Conservation (phyloP, 176 grass and related monocot species). For the Hyparrhenia diplandra region DNA sequence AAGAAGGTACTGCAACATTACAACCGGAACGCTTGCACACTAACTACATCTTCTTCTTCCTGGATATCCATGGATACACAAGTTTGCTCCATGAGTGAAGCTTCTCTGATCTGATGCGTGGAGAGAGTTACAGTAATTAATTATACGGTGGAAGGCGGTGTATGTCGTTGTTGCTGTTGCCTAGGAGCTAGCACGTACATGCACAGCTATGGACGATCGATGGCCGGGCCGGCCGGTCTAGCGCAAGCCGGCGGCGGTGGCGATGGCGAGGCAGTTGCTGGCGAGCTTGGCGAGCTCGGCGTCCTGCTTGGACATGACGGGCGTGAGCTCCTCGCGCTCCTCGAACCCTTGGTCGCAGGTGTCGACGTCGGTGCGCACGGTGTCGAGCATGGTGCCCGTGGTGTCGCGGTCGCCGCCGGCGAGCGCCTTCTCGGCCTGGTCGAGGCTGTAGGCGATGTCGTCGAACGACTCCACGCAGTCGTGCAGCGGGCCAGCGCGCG, state of each 20-base stretch:
- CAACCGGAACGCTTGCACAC: constrained; percentile 4
- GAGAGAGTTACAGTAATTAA: no score
- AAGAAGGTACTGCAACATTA: neutral
- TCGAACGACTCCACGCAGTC: constrained; percentile 50
- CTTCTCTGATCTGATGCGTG: neutral
- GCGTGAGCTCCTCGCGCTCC: constrained; percentile 23
- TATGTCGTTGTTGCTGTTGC: neutral
- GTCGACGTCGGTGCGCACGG: constrained; percentile 41
- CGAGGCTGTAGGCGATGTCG: constrained; percentile 48
- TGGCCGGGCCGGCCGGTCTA: neutral
- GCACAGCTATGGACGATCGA: neutral
- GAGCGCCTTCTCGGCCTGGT: constrained; percentile 34
- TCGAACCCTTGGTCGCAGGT: constrained; percentile 69
- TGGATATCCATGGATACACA: neutral
- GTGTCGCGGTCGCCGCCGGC: constrained; percentile 25
- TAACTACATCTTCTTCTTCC: constrained; percentile 24
- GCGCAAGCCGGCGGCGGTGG: constrained; percentile 29
- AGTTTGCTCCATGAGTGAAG: neutral
- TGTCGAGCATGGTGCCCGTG: constrained; percentile 37
- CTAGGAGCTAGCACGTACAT: neutral
- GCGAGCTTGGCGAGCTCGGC: constrained; percentile 44
- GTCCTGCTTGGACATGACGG: constrained; percentile 33
- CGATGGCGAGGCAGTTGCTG: constrained; percentile 69
- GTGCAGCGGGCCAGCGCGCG: neutral
- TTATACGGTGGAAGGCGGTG: neutral